Conservation (phyloP, 2,329 filamentous ascomycete genomes). For the Chalara sp. region DNA sequence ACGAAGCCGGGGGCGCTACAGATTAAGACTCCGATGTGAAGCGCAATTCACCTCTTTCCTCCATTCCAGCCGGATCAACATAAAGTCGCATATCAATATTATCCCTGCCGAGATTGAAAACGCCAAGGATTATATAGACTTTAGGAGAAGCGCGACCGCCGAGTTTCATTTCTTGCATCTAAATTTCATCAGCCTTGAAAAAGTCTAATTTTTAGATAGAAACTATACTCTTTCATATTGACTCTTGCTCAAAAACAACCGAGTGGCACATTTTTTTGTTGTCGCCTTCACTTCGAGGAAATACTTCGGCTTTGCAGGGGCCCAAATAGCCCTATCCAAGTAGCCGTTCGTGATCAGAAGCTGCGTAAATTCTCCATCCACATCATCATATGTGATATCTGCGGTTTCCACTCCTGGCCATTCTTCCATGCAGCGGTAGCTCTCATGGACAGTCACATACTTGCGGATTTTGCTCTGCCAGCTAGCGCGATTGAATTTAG, state of each 20-base stretch:
- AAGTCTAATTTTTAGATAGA: neutral
- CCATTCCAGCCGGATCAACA: constrained; percentile 2
- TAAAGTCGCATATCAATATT: constrained; percentile 2
- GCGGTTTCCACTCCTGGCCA: constrained; percentile 39
- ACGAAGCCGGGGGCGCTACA: neutral
- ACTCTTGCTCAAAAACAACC: constrained; percentile 40
- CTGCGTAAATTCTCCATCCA: constrained; percentile 27
- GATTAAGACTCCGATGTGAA: constrained; percentile 3
- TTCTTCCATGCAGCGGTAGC: constrained; percentile 32
- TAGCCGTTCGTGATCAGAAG: constrained; percentile 30
- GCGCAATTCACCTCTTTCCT: neutral
- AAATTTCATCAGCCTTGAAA: neutral
- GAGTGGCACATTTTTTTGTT: constrained; percentile 27
- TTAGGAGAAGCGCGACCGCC: neutral
- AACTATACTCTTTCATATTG: constrained; percentile 36
- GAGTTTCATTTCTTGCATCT: neutral
- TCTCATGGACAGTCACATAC: constrained; percentile 31
- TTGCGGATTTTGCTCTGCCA: constrained; percentile 44
- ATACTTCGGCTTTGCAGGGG: constrained; percentile 30
- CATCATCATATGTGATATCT: constrained; percentile 40
- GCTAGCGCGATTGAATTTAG: constrained; percentile 33
- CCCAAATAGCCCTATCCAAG: constrained; percentile 23
- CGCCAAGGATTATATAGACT: constrained; percentile 13
- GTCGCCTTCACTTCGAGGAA: constrained; percentile 47
- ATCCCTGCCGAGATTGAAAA: constrained; percentile 6